Evolutionary conservation across 495 filamentous ascomycete genomes (phyloP).

Genomic region (Aspergillus heteromorphus): DNA sequence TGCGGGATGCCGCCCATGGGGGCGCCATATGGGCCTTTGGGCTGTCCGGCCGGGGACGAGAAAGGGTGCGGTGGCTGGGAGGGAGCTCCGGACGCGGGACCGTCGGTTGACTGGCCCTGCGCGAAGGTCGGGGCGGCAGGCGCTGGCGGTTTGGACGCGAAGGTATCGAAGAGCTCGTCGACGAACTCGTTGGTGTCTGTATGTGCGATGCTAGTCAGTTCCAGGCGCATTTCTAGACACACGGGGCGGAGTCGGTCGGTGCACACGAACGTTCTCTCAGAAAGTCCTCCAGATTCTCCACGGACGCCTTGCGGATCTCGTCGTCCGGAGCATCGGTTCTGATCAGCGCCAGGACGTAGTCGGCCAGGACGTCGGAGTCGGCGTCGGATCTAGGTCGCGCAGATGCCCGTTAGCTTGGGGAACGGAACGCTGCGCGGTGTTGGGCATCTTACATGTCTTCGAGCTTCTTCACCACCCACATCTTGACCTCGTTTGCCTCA

Average conservation of each 20-base stretch:
- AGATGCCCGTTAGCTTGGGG: neutral
- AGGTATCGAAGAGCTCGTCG: slow-evolving; percentile 71
- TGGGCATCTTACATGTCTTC: slow-evolving; percentile 72
- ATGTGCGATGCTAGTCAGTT: neutral
- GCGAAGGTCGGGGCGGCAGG: slow-evolving; percentile 23
- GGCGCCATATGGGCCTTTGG: slow-evolving; percentile 19
- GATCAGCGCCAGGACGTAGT: slow-evolving; percentile 91
- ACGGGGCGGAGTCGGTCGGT: too few relatives aligned
- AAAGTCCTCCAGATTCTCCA: slow-evolving; percentile 81
- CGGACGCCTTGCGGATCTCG: slow-evolving; percentile 65
- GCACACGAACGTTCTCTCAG: slow-evolving; percentile 70
- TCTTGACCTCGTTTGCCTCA: slow-evolving; percentile 68
- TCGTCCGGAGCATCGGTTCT: slow-evolving; percentile 72
- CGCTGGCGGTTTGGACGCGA: slow-evolving; percentile 52
- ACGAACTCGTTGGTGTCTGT: slow-evolving; percentile 72
- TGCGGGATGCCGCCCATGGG: slow-evolving; percentile 11
- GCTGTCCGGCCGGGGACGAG: slow-evolving; percentile 34
- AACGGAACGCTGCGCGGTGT: neutral
- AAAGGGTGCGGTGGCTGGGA: slow-evolving; percentile 26
- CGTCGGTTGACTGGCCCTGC: slow-evolving; percentile 52
- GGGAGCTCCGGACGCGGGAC: slow-evolving; percentile 17
- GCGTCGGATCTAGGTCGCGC: slow-evolving; percentile 70
- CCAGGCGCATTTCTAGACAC: neutral
- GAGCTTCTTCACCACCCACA: slow-evolving; percentile 84
- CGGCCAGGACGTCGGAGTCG: slow-evolving; percentile 89